Percentiles rank a stretch among this genome's conserved stretches.
Evolutionary conservation across 306 rosid genomes (phyloP).

Genomic region (Sicyos edulis): DNA sequence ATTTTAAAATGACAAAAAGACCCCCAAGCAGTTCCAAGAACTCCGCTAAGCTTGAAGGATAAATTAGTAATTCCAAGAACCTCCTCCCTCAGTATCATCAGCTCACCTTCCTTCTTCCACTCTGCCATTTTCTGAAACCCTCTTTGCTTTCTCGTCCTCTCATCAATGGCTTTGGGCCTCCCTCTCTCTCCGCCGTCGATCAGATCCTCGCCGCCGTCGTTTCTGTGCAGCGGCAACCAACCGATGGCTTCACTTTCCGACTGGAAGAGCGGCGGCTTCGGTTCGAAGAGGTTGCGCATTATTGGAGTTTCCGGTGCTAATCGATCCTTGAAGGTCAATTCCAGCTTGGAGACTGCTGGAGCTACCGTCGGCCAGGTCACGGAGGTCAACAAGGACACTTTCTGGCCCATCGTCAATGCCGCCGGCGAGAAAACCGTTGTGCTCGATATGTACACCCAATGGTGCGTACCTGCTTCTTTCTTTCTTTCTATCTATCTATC

Average conservation of each 20-base stretch:
- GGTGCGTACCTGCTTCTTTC: constrained; percentile 36
- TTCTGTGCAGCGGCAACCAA: constrained; percentile 29
- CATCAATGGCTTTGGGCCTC: constrained; percentile 52
- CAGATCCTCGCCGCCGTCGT: constrained; percentile 25
- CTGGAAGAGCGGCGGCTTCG: constrained; percentile 16
- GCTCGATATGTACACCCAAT: constrained; percentile 96
- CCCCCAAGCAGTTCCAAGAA: not conserved
- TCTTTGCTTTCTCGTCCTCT: not conserved
- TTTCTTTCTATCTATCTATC: no score
- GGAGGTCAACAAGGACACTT: constrained; percentile 80
- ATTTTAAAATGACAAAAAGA: not conserved
- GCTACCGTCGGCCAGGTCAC: constrained; percentile 79
- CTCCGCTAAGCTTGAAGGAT: not conserved
- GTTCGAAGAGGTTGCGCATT: constrained; percentile 14
- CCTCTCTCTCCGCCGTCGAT: constrained; percentile 36
- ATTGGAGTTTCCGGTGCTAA: constrained; percentile 17
- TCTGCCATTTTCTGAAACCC: constrained; percentile 13
- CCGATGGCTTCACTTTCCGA: constrained; percentile 25
- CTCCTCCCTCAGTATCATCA: not conserved
- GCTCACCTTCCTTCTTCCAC: not conserved
- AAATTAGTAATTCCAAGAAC: not conserved
- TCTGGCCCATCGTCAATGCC: constrained; percentile 94
- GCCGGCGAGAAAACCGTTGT: constrained; percentile 87
- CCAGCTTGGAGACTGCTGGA: constrained; percentile 63
- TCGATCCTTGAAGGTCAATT: constrained; percentile 30